phyloP scores from a whole-genome alignment of 2,329 filamentous ascomycete species.

The Plenodomus tracheiphilus region DNA sequence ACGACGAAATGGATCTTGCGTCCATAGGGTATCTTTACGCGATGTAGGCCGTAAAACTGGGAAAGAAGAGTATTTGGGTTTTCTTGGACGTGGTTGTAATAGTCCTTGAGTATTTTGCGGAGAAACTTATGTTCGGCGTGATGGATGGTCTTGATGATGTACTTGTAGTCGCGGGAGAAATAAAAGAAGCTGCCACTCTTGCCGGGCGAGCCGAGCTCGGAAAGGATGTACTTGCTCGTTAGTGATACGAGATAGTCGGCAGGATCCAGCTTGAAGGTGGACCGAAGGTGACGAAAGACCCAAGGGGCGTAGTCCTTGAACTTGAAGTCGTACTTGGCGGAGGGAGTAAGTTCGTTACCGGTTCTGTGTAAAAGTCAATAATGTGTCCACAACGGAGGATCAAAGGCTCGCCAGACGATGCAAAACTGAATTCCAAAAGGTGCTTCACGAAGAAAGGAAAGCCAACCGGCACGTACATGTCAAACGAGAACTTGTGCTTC shows the following conservation, averaged over 20 bases:
- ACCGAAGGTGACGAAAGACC: constrained; percentile 92
- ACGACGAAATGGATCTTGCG: constrained; percentile 99
- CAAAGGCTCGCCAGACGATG: constrained; percentile 14
- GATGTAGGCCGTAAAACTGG: constrained; percentile 95
- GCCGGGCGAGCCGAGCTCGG: constrained; percentile 92
- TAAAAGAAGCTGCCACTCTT: constrained; percentile 99
- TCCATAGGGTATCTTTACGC: constrained; percentile 97
- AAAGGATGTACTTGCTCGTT: constrained; percentile 97
- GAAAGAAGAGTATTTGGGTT: constrained; percentile 97
- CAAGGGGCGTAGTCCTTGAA: constrained; percentile 99
- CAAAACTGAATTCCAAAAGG: constrained; percentile 16
- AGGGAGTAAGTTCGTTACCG: constrained; percentile 94
- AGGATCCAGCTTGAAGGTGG: constrained; percentile 87
- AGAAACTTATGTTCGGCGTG: constrained; percentile 91
- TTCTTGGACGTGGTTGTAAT: constrained; percentile 87
- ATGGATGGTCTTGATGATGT: constrained; percentile 99
- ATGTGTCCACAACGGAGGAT: background rate
- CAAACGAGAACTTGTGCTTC: constrained; percentile 97
- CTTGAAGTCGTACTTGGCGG: constrained; percentile 99
- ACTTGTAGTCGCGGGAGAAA: constrained; percentile 98
- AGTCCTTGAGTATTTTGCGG: constrained; percentile 82
- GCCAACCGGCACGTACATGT: constrained; percentile 69
- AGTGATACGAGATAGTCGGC: constrained; percentile 98
- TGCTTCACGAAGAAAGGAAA: constrained; percentile 20
- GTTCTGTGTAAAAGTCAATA: constrained; percentile 61